Evolutionary conservation across 352 stramenopile species (phyloP), one percentile per base, ranked within the genome.

Genomic region (Pythium apleroticum): DNA sequence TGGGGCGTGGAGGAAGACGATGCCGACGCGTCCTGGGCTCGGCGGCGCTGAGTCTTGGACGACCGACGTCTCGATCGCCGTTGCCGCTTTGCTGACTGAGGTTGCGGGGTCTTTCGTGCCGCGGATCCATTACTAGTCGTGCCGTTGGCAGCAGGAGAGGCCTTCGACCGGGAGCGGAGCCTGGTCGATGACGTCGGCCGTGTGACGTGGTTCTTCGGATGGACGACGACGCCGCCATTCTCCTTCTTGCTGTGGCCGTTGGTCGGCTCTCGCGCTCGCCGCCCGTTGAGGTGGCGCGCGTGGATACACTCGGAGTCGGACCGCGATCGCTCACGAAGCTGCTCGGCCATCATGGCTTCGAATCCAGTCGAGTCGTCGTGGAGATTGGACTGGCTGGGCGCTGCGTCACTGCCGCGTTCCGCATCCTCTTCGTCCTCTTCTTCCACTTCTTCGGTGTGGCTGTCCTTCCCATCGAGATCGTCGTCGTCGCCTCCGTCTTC

Each of bases 381-480:
- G 14, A 15, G 54, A 1, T 52, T 52, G 30, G 68, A 50, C 28
- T 46, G 53, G 19, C 72, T 73, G 17, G 39, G 58, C 15, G 37
- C 35, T 31, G 68, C 70, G 20, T 73, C 71, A 17, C 60, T 61
- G 3, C 84, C 71, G 35, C 78, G 69, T 7, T 75, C 69, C 45
- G 81, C 73, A 11, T 69, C 73, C 6, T 65, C 27, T 15, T 45
- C 35, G 9, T 41, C 33, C 7, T 41, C 56, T 52, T 68, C 64
- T 10, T 75, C 69, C 45, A 84, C 73, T 11, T 70, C 73, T n/a
- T 65, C 27, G 7, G 22, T 27, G 9, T 41, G 20, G 33, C 63
- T 75, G 17, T 63, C 73, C 59, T 81, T 69, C 3, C 78, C 69
- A 43, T 84, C 73, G 11, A 66, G 72, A 52, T 69, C 65, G 30